Base-by-base conservation (phyloP, 441 rosid species). In the Pelargonium exstipulatum region DNA sequence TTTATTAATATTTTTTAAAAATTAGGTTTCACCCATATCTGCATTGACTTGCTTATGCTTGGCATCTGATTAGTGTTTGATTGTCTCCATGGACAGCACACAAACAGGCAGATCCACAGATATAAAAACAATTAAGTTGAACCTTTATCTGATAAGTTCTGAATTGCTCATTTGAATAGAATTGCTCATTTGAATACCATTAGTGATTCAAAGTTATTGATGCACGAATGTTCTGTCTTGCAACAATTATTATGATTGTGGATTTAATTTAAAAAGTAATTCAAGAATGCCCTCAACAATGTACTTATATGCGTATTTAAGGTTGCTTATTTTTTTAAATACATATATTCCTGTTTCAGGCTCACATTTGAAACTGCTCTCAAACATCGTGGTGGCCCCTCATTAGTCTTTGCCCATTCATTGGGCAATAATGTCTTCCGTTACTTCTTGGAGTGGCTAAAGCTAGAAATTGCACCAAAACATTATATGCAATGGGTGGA, bases 381-480 rank as follows among this genome's bases (percentile, higher is more conserved):
- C 42, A 95, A 92, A 79, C 93, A 83, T 71, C 97, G 90, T 60
- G 99, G 99, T 5, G 99, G 97, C 45, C 98, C 99, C 65, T 84
- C 96, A 9, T 61, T 95, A 70, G 98, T 95, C 17, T 86, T 95
- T 88, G 99, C 90, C 51, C 99, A 95, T 87, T 95, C 99, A 64
- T 72, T 95, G 92, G 99, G 99, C 61, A 95, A 92, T 83, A 66
- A 85, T 78, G 99, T 95, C 64, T 95, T 95, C 73, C 92, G 98
- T 51, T 95, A 95, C 86, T 95, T 92, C 79, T 76, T 95, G 74
- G 99, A 95, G 84, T 95, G 99, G 99, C 72, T 95, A 78, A 95
- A 90, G 85, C 91, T 95, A 29, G 98, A 95, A 87, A 88, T 95
- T 81, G 98, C 98, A 26, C 99, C 99, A 64, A 95, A 89, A 75